Conservation (phyloP, 495 filamentous ascomycete species). For the Glonium stellatum region DNA sequence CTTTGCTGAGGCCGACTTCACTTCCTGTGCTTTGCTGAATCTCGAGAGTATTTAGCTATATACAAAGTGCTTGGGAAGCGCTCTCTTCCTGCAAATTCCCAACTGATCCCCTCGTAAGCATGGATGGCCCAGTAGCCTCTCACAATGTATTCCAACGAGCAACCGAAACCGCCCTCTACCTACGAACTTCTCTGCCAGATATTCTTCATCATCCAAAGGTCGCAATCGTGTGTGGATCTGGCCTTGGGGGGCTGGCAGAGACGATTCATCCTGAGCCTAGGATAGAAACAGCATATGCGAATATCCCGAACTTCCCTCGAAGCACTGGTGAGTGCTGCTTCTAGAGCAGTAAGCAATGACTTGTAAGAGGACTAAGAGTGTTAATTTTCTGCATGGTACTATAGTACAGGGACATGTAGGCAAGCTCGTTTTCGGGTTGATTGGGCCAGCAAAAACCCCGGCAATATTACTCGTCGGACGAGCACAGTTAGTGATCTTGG, state of each 20-base stretch:
- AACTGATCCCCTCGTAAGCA: slow-evolving; percentile 1
- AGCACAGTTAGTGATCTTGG: slow-evolving; percentile 54
- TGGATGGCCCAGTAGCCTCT: slow-evolving; percentile 10
- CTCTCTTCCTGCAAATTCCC: too few species aligned
- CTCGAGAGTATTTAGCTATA: too few species aligned
- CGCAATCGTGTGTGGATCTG: slow-evolving; percentile 69
- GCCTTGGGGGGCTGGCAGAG: slow-evolving; percentile 58
- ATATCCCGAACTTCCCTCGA: slow-evolving; percentile 60
- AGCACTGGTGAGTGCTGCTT: slow-evolving; percentile 49
- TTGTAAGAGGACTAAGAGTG: neutral
- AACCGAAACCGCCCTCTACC: slow-evolving; percentile 29
- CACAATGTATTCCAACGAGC: slow-evolving; percentile 27
- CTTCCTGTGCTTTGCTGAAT: too few species aligned
- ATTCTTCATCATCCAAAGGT: slow-evolving; percentile 49
- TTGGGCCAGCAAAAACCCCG: slow-evolving; percentile 48
- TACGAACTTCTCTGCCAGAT: slow-evolving; percentile 37
- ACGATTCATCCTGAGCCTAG: slow-evolving; percentile 49
- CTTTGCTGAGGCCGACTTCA: neutral
- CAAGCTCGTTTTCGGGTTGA: slow-evolving; percentile 62
- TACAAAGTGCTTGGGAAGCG: too few species aligned
- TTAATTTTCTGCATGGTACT: neutral
- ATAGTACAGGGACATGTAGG: slow-evolving; percentile 66
- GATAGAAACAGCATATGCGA: slow-evolving; percentile 53
- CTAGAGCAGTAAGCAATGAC: neutral
- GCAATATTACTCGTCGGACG: slow-evolving; percentile 68